Evolutionary conservation across 495 filamentous ascomycete genomes (phyloP).

Genomic region (Sphaerosporella brunnea): DNA sequence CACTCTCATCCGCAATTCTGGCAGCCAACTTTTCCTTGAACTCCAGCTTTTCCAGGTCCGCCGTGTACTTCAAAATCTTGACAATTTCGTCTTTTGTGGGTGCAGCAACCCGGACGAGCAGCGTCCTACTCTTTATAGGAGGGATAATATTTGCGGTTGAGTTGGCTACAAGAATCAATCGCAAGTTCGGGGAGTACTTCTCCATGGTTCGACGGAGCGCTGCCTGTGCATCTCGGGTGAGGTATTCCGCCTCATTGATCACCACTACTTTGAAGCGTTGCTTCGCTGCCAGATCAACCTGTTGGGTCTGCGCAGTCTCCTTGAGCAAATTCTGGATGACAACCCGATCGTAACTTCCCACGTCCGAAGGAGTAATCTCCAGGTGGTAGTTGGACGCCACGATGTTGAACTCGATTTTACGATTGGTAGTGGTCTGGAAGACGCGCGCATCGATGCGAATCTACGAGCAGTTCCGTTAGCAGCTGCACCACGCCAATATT

Average conservation of each 20-base stretch:
- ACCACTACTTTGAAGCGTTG: slow-evolving; percentile 97
- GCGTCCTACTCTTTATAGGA: slow-evolving; percentile 72
- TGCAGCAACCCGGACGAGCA: slow-evolving; percentile 81
- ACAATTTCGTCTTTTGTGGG: slow-evolving; percentile 74
- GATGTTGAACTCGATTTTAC: slow-evolving; percentile 97
- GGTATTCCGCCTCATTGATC: slow-evolving; percentile 96
- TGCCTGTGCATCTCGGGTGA: slow-evolving; percentile 84
- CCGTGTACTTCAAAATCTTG: slow-evolving; percentile 52
- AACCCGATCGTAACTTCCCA: slow-evolving; percentile 90
- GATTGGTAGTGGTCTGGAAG: slow-evolving; percentile 86
- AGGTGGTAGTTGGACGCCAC: slow-evolving; percentile 91
- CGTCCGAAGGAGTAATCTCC: slow-evolving; percentile 93
- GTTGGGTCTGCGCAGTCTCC: slow-evolving; percentile 95
- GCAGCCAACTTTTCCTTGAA: slow-evolving; percentile 51
- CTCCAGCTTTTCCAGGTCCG: slow-evolving; percentile 58
- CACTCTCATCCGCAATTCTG: slow-evolving; percentile 80
- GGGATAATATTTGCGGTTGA: slow-evolving; percentile 95
- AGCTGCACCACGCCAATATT: background rate
- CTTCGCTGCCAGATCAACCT: slow-evolving; percentile 74
- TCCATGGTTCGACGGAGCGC: slow-evolving; percentile 94
- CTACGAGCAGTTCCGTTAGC: too few species aligned
- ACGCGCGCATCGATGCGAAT: slow-evolving; percentile 93
- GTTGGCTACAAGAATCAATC: slow-evolving; percentile 82
- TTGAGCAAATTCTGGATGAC: slow-evolving; percentile 91
- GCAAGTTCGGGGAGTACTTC: slow-evolving; percentile 89